A percentile compares a stretch with the other conserved stretches of the same genome.
phyloP scores from a whole-genome alignment of 2,329 filamentous ascomycete species.

The Apiospora hydei region DNA sequence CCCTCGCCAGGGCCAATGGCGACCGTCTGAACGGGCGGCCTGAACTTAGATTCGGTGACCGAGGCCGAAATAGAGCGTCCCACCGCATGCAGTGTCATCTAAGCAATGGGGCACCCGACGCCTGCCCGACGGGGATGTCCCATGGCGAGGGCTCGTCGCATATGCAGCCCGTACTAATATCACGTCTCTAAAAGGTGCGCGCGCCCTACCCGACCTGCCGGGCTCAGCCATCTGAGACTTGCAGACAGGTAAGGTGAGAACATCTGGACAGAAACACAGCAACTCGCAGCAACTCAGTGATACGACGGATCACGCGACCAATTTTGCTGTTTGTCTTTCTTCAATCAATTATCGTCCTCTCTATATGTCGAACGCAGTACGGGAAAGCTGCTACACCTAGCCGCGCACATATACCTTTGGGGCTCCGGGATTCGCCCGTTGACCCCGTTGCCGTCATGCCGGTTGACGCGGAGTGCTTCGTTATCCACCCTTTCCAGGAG shows the following conservation, averaged over 20 bases:
- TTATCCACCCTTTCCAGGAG: constrained; percentile 49
- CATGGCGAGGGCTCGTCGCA: background rate
- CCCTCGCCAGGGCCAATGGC: background rate
- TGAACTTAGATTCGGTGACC: constrained; percentile 3
- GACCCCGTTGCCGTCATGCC: constrained; percentile 30
- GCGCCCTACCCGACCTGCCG: background rate
- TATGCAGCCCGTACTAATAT: background rate
- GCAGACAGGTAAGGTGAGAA: background rate
- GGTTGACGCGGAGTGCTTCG: constrained; percentile 38
- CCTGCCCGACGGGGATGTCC: background rate
- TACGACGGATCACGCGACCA: background rate
- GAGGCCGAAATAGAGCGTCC: background rate
- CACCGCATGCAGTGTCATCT: background rate
- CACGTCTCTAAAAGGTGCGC: background rate
- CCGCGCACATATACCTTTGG: background rate
- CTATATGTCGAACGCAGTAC: background rate
- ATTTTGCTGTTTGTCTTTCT: background rate
- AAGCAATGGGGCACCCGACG: constrained; percentile 7
- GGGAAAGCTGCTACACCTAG: background rate
- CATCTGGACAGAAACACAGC: background rate
- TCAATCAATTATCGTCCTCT: background rate
- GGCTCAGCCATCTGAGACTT: constrained; percentile 1
- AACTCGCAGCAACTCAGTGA: background rate
- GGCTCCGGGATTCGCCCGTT: background rate
- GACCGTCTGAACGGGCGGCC: background rate